A percentile compares a stretch with the other conserved stretches of the same genome.
Conservation (phyloP, 225 moss, liverwort and hornwort species). For the Rhytidiadelphus loreus region DNA sequence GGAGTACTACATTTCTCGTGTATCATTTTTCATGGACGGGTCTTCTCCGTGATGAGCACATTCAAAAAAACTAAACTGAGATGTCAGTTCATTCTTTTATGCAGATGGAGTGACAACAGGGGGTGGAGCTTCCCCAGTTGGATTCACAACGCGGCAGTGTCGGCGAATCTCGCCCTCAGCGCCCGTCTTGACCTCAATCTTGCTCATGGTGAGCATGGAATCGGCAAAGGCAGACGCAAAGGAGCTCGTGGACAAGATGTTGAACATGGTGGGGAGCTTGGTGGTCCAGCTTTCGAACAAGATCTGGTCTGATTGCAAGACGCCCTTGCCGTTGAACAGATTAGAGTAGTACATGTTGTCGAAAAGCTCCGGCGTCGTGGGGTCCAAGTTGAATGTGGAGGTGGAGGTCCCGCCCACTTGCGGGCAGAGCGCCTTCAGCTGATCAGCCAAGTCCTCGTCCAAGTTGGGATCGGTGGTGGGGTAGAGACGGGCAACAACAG, state of each 20-base stretch:
- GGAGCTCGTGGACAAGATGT: constrained; percentile 9
- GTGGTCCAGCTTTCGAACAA: constrained; percentile 33
- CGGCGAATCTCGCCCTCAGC: constrained; percentile 15
- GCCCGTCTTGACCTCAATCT: constrained; percentile 32
- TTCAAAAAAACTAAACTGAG: background rate
- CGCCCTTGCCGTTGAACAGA: constrained; percentile 21
- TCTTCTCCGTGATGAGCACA: constrained; percentile 31
- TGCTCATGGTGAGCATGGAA: constrained; percentile 38
- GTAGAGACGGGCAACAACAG: constrained; percentile 16
- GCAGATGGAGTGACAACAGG: background rate
- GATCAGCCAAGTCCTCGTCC: background rate
- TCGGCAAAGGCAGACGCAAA: constrained; percentile 19
- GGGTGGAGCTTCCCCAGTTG: background rate
- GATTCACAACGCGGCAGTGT: constrained; percentile 12
- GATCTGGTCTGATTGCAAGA: constrained; percentile 35
- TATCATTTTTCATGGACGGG: constrained; percentile 6
- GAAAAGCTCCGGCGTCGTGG: constrained; percentile 31
- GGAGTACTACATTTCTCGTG: background rate
- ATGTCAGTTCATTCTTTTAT: background rate
- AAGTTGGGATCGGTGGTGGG: constrained; percentile 13
- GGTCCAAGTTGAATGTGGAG: constrained; percentile 31
- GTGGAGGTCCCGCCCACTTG: constrained; percentile 6
- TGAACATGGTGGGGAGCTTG: constrained; percentile 33
- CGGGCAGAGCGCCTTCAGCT: constrained; percentile 25
- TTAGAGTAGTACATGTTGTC: constrained; percentile 45